Conservation (phyloP, 2,329 filamentous ascomycete species). For the Diaporthe longicolla region DNA sequence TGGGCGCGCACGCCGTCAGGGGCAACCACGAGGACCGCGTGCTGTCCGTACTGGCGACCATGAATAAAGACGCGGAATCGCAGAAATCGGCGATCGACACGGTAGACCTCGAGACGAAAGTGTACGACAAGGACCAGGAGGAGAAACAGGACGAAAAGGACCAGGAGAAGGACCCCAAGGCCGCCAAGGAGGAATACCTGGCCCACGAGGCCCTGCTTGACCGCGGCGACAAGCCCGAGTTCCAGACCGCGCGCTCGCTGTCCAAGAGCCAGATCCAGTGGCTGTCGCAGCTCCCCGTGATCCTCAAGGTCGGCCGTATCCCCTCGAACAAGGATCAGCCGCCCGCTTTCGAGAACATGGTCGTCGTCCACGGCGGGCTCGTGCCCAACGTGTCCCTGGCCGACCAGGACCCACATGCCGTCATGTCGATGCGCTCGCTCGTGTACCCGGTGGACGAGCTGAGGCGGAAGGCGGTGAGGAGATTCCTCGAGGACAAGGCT, state of each 20-base stretch:
- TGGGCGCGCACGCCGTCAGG: slow-evolving; percentile 85
- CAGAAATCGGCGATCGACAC: neutral
- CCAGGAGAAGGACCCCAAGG: slow-evolving; percentile 35
- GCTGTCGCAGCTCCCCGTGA: slow-evolving; percentile 81
- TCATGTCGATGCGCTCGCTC: slow-evolving; percentile 94
- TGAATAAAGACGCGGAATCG: slow-evolving; percentile 43
- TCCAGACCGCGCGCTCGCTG: slow-evolving; percentile 70
- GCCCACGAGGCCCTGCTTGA: slow-evolving; percentile 45
- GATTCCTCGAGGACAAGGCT: slow-evolving; percentile 55
- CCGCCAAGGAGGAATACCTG: slow-evolving; percentile 44
- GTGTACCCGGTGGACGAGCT: slow-evolving; percentile 71
- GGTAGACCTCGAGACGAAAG: slow-evolving; percentile 39
- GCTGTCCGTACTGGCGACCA: slow-evolving; percentile 72
- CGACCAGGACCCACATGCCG: slow-evolving; percentile 80
- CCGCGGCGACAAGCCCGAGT: slow-evolving; percentile 57
- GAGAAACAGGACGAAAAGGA: slow-evolving; percentile 44
- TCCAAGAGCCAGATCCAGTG: slow-evolving; percentile 74
- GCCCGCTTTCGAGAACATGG: slow-evolving; percentile 67
- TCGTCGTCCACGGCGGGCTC: slow-evolving; percentile 88
- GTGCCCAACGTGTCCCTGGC: slow-evolving; percentile 80
- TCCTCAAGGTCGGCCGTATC: slow-evolving; percentile 78
- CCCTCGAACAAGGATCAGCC: slow-evolving; percentile 46
- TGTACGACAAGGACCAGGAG: slow-evolving; percentile 42
- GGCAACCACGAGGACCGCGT: slow-evolving; percentile 95
- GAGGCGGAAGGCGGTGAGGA: slow-evolving; percentile 51